phyloP scores from a whole-genome alignment of 805 yeast species.

The Nakazawaea ishiwadae region DNA sequence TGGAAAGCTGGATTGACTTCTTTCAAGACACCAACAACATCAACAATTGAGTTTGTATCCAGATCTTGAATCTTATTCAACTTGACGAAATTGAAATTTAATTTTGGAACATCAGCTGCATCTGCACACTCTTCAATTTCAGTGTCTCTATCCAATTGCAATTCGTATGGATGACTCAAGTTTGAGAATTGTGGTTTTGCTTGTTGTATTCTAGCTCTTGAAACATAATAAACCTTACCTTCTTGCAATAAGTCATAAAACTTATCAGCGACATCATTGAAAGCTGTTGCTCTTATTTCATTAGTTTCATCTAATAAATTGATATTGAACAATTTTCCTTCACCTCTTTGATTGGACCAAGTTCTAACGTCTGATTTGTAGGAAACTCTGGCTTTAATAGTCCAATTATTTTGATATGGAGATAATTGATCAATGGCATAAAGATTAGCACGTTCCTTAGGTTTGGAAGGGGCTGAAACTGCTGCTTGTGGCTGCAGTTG shows the following conservation, averaged over 20 bases:
- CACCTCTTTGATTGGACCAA: constrained; percentile 83
- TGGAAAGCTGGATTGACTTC: constrained; percentile 71
- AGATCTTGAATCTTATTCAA: constrained; percentile 60
- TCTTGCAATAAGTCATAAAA: constrained; percentile 75
- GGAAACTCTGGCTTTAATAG: constrained; percentile 88
- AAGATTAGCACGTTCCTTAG: constrained; percentile 33
- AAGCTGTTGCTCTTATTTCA: constrained; percentile 94
- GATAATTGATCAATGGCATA: constrained; percentile 83
- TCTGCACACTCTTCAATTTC: constrained; percentile 63
- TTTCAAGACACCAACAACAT: constrained; percentile 83
- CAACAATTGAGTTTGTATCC: constrained; percentile 71
- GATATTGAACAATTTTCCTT: constrained; percentile 85
- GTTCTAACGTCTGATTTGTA: constrained; percentile 83
- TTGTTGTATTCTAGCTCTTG: constrained; percentile 74
- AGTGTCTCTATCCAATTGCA: constrained; percentile 76
- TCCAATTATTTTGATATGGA: constrained; percentile 89
- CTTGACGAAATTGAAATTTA: constrained; percentile 71
- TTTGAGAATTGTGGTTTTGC: constrained; percentile 85
- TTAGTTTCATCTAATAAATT: constrained; percentile 91
- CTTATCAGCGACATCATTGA: constrained; percentile 80
- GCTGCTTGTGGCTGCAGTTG: constrained; percentile 16
- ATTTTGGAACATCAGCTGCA: constrained; percentile 64
- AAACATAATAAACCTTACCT: constrained; percentile 82
- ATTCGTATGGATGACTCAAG: constrained; percentile 84
- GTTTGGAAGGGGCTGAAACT: constrained; percentile 17